Evolutionary conservation across 108 stramenopile species (phyloP), one percentile per base, ranked within the genome.

Genomic region (Craspedostauros australis): DNA sequence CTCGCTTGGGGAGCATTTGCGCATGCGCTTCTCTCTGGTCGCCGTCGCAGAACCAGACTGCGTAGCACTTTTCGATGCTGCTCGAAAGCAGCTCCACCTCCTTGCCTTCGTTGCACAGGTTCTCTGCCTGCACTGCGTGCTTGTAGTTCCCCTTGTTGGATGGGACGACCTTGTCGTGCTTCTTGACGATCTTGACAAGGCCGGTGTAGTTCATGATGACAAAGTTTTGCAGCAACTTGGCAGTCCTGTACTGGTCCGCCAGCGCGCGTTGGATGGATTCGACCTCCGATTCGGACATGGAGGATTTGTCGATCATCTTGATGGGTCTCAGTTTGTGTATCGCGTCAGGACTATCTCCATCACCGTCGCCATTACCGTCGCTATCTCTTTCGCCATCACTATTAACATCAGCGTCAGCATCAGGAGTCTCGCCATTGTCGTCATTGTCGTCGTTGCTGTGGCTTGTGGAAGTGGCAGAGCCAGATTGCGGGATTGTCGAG

Each of bases 131-230:
- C 3, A 64, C 37, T 7, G 73, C 36, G 40, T 64, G 38, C 26
- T 84, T 75, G 71, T 69, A 81, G n/a, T 50, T 39, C 31, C 79
- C 84, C 62, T 88, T 83, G 25, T 66, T 53, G 9, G 71, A 58
- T 16, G 73, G 60, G 16, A 93, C 54, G 0, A 73, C 70, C 49
- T 95, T 95, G 75, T 93, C 91, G 63, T 86, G 73, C 67, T 95
- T 95, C 54, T 95, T 95, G 22, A 88, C 67, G 47, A 96, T 88
- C 68, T 96, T 96, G 38, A 94, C 76, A 66, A 91, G 89, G 7
- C 91, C 95, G 2, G 95, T 94, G 50, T 86, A 93, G 63, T 96
- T 96, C 76, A 94, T 70, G 42, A 96, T 89, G 19, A 88, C 64
- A 64, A 70, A 96, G 54, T 94, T 94, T 34, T 82, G 70, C 48